Evolutionary conservation across 768 basidiomycete genomes (phyloP).

Genomic region (Rhodocollybia butyracea): DNA sequence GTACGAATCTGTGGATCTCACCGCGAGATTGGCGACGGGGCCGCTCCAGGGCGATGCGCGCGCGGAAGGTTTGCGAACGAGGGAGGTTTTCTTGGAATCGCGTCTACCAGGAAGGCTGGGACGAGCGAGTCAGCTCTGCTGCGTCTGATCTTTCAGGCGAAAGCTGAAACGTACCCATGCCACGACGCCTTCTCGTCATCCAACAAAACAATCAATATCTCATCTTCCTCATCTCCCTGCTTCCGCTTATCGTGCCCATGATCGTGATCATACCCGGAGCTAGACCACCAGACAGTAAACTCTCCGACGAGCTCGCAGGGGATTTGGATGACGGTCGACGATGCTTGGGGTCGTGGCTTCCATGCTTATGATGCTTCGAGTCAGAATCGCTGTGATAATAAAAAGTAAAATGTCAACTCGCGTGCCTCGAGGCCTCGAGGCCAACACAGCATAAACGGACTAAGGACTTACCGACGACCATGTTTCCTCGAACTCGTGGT

Average conservation of each 20-base stretch:
- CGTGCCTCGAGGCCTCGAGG: background rate
- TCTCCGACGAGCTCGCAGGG: conserved; percentile 2
- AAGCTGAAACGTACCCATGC: conserved; percentile 1
- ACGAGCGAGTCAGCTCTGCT: background rate
- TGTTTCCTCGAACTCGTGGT: background rate
- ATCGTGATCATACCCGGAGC: background rate
- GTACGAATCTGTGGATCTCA: conserved; percentile 6
- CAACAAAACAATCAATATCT: conserved; percentile 6
- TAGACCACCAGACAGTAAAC: background rate
- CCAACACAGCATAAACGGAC: background rate
- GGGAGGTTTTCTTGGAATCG: background rate
- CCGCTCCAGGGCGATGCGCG: conserved; percentile 7
- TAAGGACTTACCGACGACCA: background rate
- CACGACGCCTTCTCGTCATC: conserved; percentile 4
- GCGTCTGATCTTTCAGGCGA: background rate
- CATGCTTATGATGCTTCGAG: background rate
- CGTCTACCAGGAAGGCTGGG: background rate
- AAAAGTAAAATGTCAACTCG: background rate
- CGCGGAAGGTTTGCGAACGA: conserved; percentile 2
- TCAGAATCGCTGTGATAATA: background rate
- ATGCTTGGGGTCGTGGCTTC: background rate
- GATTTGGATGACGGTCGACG: conserved; percentile 1
- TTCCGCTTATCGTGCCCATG: background rate
- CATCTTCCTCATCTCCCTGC: background rate
- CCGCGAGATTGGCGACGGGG: conserved; percentile 5